A percentile compares a stretch with the other conserved stretches of the same genome.
These are phyloP conservation scores for Haematococcus lacustris DNA, from an alignment of 139 green algal species.

Conservation along the genomic window DNA sequence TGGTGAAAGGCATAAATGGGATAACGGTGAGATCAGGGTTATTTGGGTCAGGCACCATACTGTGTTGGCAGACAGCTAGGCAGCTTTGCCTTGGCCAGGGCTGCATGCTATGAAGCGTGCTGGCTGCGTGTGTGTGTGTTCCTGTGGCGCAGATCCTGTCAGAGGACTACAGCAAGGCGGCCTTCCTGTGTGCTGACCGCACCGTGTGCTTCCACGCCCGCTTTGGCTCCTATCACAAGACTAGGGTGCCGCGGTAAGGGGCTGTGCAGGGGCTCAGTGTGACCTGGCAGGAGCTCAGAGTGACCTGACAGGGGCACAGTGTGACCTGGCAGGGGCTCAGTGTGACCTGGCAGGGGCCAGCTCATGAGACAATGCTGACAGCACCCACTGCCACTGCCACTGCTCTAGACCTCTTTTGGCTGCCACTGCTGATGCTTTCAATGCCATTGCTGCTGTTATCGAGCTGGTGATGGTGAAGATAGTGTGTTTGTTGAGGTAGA, in stretches of 20 bases:
- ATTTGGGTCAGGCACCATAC: too few relatives aligned
- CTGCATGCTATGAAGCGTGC: neutral
- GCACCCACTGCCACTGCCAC: neutral
- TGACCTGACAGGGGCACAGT: neutral
- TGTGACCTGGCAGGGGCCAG: too few relatives aligned
- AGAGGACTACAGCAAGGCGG: constrained; percentile 93
- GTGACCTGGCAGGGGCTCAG: too few relatives aligned
- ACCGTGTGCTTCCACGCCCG: constrained; percentile 83
- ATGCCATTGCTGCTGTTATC: too few relatives aligned
- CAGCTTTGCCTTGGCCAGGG: too few relatives aligned
- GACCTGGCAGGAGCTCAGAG: neutral
- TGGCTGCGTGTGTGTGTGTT: constrained; percentile 2
- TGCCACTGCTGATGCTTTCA: too few relatives aligned
- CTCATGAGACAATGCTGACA: neutral
- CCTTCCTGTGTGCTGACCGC: constrained; percentile 86
- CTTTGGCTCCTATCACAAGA: constrained; percentile 86
- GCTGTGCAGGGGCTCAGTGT: too few relatives aligned
- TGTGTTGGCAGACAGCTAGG: too few relatives aligned
- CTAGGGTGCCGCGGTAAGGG: constrained; percentile 50
- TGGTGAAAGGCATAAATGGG: too few relatives aligned
- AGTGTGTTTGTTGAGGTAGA: too few relatives aligned
- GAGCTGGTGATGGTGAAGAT: too few relatives aligned
- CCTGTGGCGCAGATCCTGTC: constrained; percentile 60
- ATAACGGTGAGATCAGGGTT: too few relatives aligned
- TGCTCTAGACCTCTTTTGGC: neutral